Evolutionary conservation across 2,329 filamentous ascomycete genomes (phyloP).

Genomic region (Thermothelomyces thermophilus): DNA sequence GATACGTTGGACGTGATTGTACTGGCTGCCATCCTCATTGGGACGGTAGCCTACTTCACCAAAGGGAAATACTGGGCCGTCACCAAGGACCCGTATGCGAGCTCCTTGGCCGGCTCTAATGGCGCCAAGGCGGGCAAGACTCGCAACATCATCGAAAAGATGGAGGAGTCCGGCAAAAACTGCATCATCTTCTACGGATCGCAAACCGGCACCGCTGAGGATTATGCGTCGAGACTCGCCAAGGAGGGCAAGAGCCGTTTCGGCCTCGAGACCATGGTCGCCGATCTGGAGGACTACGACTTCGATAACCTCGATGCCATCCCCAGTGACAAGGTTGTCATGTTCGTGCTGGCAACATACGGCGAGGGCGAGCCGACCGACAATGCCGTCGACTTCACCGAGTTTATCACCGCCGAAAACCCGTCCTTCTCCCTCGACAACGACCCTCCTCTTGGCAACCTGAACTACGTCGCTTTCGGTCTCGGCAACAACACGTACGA

Average conservation of each 20-base stretch:
- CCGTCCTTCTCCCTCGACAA: constrained; percentile 68
- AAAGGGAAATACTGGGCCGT: constrained; percentile 93
- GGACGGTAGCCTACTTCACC: constrained; percentile 92
- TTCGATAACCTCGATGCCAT: constrained; percentile 88
- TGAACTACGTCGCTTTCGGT: constrained; percentile 93
- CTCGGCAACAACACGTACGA: constrained; percentile 99
- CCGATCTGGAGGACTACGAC: constrained; percentile 96
- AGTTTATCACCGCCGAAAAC: constrained; percentile 83
- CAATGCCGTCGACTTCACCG: constrained; percentile 98
- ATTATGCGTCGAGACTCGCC: constrained; percentile 90
- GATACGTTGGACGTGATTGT: constrained; percentile 94
- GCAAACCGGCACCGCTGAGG: constrained; percentile 95
- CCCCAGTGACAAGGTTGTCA: constrained; percentile 81
- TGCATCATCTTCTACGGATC: constrained; percentile 98
- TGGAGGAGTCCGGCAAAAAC: constrained; percentile 94
- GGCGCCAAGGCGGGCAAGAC: constrained; percentile 74
- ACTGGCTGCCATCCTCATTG: constrained; percentile 75
- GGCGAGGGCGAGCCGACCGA: constrained; percentile 98
- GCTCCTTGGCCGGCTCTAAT: constrained; percentile 62
- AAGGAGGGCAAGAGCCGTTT: constrained; percentile 97
- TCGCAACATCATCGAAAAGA: constrained; percentile 87
- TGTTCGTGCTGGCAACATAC: constrained; percentile 96
- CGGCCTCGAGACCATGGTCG: constrained; percentile 95
- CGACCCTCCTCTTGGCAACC: constrained; percentile 68
- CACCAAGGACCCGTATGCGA: constrained; percentile 80